A percentile compares a stretch with the other conserved stretches of the same genome.
These are phyloP conservation scores for Blastobotrys elegans DNA, from an alignment of 1,139 yeast species.

Conservation along the genomic window DNA sequence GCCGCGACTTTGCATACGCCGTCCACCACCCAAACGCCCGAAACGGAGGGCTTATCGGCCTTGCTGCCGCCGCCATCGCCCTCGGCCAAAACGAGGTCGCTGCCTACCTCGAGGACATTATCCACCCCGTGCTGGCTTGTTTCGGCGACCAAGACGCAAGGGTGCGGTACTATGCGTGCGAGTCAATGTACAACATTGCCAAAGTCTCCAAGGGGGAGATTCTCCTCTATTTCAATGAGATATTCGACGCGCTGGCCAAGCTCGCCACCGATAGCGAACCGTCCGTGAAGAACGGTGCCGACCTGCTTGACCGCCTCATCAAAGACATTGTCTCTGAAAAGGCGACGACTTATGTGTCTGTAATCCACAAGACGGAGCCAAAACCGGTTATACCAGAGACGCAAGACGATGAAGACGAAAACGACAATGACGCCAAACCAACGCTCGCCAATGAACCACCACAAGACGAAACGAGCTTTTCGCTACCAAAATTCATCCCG, in stretches of 20 bases:
- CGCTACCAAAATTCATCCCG: slow-evolving; percentile 85
- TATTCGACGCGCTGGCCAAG: slow-evolving; percentile 87
- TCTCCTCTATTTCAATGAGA: slow-evolving; percentile 83
- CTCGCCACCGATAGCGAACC: slow-evolving; percentile 89
- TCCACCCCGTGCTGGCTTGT: slow-evolving; percentile 91
- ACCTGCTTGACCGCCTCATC: slow-evolving; percentile 79
- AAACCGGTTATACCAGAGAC: slow-evolving; percentile 13
- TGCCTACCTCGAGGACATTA: slow-evolving; percentile 72
- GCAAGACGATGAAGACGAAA: slow-evolving; percentile 3
- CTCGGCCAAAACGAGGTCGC: slow-evolving; percentile 68
- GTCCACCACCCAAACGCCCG: slow-evolving; percentile 73
- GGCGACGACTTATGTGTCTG: slow-evolving; percentile 86
- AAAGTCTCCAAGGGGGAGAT: slow-evolving; percentile 97
- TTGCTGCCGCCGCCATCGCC: slow-evolving; percentile 76
- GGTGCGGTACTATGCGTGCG: slow-evolving; percentile 96
- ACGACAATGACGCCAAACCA: slow-evolving; percentile 26
- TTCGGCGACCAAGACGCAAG: slow-evolving; percentile 96
- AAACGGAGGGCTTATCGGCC: slow-evolving; percentile 70
- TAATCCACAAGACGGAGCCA: slow-evolving; percentile 40
- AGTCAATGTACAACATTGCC: slow-evolving; percentile 90
- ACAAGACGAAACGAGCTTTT: slow-evolving; percentile 63
- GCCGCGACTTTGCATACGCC: slow-evolving; percentile 68
- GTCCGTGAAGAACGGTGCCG: slow-evolving; percentile 94
- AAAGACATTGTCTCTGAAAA: slow-evolving; percentile 96
- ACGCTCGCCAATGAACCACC: slow-evolving; percentile 40